These are phyloP conservation scores for Epichloe sp. DNA, from an alignment of 2,329 filamentous ascomycete species.

Conservation along the genomic window DNA sequence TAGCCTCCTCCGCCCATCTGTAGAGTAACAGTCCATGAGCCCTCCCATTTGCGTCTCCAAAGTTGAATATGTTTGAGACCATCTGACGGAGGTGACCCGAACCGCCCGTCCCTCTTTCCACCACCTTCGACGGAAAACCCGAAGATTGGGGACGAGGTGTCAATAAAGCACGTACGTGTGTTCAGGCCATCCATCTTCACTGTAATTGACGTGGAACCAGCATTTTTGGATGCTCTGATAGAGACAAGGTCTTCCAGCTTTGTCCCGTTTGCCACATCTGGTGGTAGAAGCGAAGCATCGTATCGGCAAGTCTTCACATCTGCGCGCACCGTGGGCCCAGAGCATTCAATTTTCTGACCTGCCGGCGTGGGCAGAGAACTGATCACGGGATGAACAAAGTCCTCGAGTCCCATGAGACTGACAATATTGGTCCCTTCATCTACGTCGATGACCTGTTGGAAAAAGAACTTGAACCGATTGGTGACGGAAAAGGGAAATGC, in stretches of 20 bases:
- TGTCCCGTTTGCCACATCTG: constrained; percentile 43
- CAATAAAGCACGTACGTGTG: constrained; percentile 64
- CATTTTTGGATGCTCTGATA: constrained; percentile 29
- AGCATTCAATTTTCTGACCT: constrained; percentile 46
- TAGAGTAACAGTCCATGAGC: constrained; percentile 53
- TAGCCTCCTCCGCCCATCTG: constrained; percentile 10
- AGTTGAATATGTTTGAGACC: constrained; percentile 59
- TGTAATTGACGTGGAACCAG: constrained; percentile 35
- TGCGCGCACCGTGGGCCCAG: constrained; percentile 20
- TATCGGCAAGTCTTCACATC: constrained; percentile 56
- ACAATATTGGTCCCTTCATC: constrained; percentile 59
- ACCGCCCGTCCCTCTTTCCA: constrained; percentile 46
- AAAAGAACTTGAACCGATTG: constrained; percentile 75
- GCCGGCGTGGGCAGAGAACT: constrained; percentile 56
- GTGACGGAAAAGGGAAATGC: constrained; percentile 73
- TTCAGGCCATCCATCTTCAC: constrained; percentile 59
- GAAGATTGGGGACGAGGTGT: constrained; percentile 55
- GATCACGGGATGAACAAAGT: constrained; percentile 56
- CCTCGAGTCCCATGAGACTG: constrained; percentile 52
- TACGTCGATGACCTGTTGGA: constrained; percentile 69
- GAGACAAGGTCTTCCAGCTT: constrained; percentile 45
- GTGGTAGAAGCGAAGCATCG: constrained; percentile 44
- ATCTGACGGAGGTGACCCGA: constrained; percentile 47
- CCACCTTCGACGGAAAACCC: constrained; percentile 51
- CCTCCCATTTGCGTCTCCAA: constrained; percentile 71